Evolutionary conservation across 768 basidiomycete species (phyloP).

Genomic region (Zangia roseola): DNA sequence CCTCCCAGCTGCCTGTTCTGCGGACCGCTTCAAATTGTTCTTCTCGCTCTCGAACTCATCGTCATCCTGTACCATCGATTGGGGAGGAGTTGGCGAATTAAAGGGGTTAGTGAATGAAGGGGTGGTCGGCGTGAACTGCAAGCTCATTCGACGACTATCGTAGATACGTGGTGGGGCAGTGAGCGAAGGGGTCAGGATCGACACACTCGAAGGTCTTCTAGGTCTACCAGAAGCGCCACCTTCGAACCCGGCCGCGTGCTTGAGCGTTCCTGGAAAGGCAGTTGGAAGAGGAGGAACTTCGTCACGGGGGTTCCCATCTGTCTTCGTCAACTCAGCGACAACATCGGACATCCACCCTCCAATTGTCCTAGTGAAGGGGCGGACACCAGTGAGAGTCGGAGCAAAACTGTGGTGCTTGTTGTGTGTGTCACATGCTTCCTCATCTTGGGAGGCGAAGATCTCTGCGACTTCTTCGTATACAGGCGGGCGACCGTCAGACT

Average conservation of each 20-base stretch:
- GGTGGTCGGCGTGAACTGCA: conserved; percentile 66
- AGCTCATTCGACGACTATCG: conserved; percentile 39
- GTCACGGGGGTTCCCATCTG: not conserved
- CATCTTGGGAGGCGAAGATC: conserved; percentile 45
- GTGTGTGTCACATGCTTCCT: conserved; percentile 33
- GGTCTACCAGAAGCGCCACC: conserved; percentile 19
- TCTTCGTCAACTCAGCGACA: conserved; percentile 59
- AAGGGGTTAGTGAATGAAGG: conserved; percentile 37
- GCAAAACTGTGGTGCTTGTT: conserved; percentile 45
- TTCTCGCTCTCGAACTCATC: conserved; percentile 48
- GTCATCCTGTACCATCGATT: conserved; percentile 34
- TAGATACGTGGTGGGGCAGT: conserved; percentile 30
- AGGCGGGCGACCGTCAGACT: conserved; percentile 26
- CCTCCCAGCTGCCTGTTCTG: conserved; percentile 38
- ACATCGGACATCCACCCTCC: conserved; percentile 88
- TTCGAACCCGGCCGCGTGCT: conserved; percentile 19
- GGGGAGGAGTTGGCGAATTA: not conserved
- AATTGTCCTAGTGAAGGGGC: conserved; percentile 50
- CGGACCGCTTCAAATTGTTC: conserved; percentile 38
- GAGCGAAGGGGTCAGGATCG: conserved; percentile 37
- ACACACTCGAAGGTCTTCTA: conserved; percentile 32
- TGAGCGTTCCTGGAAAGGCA: conserved; percentile 17
- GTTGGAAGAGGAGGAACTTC: conserved; percentile 21
- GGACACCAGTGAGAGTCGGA: conserved; percentile 35
- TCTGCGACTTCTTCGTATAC: conserved; percentile 43